Percentiles rank a stretch among this genome's conserved stretches.
These are phyloP conservation scores for Tolypocladium ophioglossoides DNA, from an alignment of 2,329 filamentous ascomycete genomes.

Conservation along the genomic window DNA sequence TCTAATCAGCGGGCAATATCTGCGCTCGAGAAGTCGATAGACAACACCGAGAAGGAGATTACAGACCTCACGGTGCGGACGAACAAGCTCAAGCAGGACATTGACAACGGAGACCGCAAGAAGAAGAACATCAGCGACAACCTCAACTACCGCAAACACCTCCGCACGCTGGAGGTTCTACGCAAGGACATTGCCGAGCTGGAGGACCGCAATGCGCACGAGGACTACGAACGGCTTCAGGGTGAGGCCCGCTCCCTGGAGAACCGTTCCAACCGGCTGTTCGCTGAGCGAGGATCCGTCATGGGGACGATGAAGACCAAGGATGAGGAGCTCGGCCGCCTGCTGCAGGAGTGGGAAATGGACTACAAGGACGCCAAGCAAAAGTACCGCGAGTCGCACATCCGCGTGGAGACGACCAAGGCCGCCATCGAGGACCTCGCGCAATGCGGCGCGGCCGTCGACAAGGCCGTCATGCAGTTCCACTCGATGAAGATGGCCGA, in stretches of 20 bases:
- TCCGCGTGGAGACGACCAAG: constrained; percentile 84
- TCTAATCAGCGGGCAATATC: constrained; percentile 60
- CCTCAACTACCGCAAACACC: constrained; percentile 69
- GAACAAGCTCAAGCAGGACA: constrained; percentile 67
- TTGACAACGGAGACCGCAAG: constrained; percentile 69
- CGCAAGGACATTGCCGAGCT: constrained; percentile 62
- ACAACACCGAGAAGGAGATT: constrained; percentile 57
- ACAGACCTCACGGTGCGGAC: constrained; percentile 55
- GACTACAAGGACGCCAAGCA: constrained; percentile 76
- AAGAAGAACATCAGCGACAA: constrained; percentile 87
- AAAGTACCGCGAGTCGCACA: constrained; percentile 78
- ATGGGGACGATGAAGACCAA: constrained; percentile 75
- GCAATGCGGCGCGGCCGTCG: constrained; percentile 72
- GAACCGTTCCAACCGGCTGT: constrained; percentile 54
- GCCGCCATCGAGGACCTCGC: constrained; percentile 85
- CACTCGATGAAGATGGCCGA: constrained; percentile 97
- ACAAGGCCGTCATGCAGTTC: constrained; percentile 96
- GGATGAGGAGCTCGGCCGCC: constrained; percentile 64
- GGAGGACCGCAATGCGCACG: constrained; percentile 68
- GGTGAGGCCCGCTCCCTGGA: constrained; percentile 59
- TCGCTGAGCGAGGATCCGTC: constrained; percentile 62
- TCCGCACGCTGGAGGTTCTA: constrained; percentile 57
- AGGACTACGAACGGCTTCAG: constrained; percentile 67
- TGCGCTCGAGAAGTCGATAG: constrained; percentile 54
- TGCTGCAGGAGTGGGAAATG: constrained; percentile 70